Percentiles rank a stretch among this genome's conserved stretches.
Evolutionary conservation across 805 yeast genomes (phyloP).

Genomic region (Saccharomycopsis sp.): DNA sequence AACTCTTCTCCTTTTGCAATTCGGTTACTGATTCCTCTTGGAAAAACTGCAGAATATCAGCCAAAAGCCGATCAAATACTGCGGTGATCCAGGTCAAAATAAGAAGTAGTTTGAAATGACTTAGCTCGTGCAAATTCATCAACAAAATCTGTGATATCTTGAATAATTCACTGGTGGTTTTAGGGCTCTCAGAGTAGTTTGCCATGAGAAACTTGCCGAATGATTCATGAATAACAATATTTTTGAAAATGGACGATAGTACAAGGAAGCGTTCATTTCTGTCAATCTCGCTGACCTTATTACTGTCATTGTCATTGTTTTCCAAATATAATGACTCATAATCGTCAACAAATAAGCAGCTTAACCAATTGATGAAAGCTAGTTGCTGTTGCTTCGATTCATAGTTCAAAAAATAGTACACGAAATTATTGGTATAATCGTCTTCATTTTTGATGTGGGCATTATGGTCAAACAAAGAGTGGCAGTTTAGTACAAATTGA

Average conservation of each 20-base stretch:
- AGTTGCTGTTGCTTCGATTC: slow-evolving; percentile 4
- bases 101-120: slow-evolving; percentile 8
- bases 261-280: slow-evolving; percentile 20
- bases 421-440: slow-evolving; percentile 16
- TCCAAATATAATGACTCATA: slow-evolving; percentile 3
- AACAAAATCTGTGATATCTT: slow-evolving; percentile 32
- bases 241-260: slow-evolving; percentile 25
- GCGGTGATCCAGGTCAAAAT: slow-evolving; percentile 14
- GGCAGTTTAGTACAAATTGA: slow-evolving; percentile 13
- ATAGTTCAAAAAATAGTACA: slow-evolving; percentile 22
- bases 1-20: neutral
- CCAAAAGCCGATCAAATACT: neutral
- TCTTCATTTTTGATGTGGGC: slow-evolving; percentile 3
- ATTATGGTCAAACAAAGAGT: slow-evolving; percentile 8
- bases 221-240: slow-evolving; percentile 29
- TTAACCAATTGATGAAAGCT: neutral
- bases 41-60: neutral
- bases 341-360: neutral
- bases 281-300: neutral
- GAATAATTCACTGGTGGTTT: slow-evolving; percentile 22
- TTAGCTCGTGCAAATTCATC: slow-evolving; percentile 24
- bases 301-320: neutral
- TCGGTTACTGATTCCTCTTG: neutral
- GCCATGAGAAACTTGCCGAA: slow-evolving; percentile 25
- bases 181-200: neutral